Evolutionary conservation across 1,284 basidiomycete genomes (phyloP).

Genomic region (Sanghuangporus baumii): DNA sequence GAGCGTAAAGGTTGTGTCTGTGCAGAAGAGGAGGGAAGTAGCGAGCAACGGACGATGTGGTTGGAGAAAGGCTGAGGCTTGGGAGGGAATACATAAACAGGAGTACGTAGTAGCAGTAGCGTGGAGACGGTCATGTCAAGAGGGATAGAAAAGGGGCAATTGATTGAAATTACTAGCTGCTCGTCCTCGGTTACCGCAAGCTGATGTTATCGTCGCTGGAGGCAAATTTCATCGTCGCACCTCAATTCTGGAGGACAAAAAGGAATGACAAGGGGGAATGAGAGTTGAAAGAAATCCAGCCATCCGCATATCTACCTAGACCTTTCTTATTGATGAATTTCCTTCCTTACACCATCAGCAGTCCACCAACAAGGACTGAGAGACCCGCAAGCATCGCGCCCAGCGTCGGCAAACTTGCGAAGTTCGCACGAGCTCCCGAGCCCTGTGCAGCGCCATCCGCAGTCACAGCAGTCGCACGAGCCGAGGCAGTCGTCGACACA

Average conservation of each 20-base stretch:
- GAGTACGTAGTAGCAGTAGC: too few relatives aligned
- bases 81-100: too few relatives aligned
- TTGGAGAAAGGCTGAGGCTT: too few relatives aligned
- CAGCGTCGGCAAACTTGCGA: constrained; percentile 1
- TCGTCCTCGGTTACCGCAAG: not conserved
- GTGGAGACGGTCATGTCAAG: too few relatives aligned
- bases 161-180: not conserved
- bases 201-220: too few relatives aligned
- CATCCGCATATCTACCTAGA: not conserved
- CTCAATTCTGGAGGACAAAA: not conserved
- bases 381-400: constrained; percentile 12
- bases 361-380: constrained; percentile 14
- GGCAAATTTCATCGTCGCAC: not conserved
- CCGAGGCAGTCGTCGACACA: constrained; percentile 11
- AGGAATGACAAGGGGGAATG: not conserved
- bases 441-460: not conserved
- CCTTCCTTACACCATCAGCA: constrained; percentile 9
- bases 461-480: constrained; percentile 13
- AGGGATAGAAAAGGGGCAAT: not conserved
- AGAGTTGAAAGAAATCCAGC: not conserved
- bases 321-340: not conserved
- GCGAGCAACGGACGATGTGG: too few relatives aligned
- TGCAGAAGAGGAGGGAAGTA: too few relatives aligned
- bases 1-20: too few relatives aligned
- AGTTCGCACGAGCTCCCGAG: constrained; percentile 1